phyloP scores from a whole-genome alignment of 345 rosid species.

The Psidium friedrichsthalianum region DNA sequence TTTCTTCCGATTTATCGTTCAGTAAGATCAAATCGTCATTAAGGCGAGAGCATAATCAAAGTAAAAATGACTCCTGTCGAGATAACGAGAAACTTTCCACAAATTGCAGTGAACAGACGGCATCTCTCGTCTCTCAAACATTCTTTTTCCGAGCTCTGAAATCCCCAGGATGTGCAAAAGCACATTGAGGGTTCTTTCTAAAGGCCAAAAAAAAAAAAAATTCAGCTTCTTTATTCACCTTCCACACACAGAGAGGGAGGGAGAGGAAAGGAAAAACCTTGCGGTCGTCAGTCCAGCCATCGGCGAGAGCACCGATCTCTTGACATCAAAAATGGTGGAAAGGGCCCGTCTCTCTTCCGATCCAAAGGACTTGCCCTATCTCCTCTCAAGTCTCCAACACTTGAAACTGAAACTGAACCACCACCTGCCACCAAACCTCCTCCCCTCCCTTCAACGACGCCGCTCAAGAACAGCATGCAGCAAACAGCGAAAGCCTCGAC shows the following conservation, averaged over 20 bases:
- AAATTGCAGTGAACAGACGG: not conserved
- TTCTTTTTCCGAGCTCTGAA: not conserved
- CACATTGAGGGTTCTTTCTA: not conserved
- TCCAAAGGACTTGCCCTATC: not conserved
- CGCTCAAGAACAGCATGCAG: not conserved
- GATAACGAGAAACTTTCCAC: not conserved
- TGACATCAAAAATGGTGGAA: slow-evolving; percentile 5
- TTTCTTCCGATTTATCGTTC: too few relatives aligned
- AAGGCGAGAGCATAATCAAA: not conserved
- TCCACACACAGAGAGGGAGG: not conserved
- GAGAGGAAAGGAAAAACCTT: slow-evolving; percentile 5
- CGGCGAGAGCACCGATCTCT: slow-evolving; percentile 15
- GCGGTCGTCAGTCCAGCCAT: slow-evolving; percentile 18
- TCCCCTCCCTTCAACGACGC: not conserved
- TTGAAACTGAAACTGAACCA: not conserved
- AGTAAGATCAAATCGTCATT: too few relatives aligned
- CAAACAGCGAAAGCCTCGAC: not conserved
- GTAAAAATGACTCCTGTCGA: not conserved
- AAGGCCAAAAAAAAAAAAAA: not conserved
- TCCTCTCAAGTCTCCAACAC: not conserved
- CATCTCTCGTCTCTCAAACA: not conserved
- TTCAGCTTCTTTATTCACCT: not conserved
- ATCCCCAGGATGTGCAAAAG: not conserved
- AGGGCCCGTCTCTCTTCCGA: not conserved
- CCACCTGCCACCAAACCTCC: not conserved